Evolutionary conservation across 2,329 filamentous ascomycete species (phyloP).

Genomic region (Trichoderma lentiforme): DNA sequence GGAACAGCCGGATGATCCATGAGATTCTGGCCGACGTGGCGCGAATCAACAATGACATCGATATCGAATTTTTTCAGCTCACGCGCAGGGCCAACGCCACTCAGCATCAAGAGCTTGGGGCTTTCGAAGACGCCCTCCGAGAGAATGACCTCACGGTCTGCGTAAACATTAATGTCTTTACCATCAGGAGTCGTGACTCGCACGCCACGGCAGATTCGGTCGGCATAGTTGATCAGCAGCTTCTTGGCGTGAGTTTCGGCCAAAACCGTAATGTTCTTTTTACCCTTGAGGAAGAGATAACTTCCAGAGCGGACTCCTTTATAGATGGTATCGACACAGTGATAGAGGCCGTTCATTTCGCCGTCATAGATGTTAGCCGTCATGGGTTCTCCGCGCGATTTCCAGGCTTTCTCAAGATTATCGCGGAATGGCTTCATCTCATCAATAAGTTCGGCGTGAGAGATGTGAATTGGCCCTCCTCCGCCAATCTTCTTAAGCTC

Average conservation of each 20-base stretch:
- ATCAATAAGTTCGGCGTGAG: conserved; percentile 51
- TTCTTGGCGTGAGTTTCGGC: conserved; percentile 48
- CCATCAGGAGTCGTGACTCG: conserved; percentile 37
- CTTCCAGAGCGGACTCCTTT: conserved; percentile 51
- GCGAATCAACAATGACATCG: conserved; percentile 50
- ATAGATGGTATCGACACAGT: conserved; percentile 56
- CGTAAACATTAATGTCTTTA: conserved; percentile 43
- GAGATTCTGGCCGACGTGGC: conserved; percentile 62
- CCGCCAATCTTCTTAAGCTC: conserved; percentile 50
- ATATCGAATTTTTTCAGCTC: conserved; percentile 56
- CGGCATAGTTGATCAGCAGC: conserved; percentile 47
- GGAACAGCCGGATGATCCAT: conserved; percentile 58
- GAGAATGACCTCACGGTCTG: conserved; percentile 48
- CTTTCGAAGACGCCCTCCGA: conserved; percentile 57
- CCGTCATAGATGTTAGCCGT: conserved; percentile 56
- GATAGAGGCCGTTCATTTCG: conserved; percentile 50
- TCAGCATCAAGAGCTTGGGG: conserved; percentile 62
- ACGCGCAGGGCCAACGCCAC: conserved; percentile 54
- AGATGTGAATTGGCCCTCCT: conserved; percentile 51
- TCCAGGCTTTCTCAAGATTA: conserved; percentile 50
- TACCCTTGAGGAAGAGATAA: conserved; percentile 48
- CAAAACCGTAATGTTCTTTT: conserved; percentile 54
- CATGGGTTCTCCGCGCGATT: conserved; percentile 47
- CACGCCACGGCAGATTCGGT: conserved; percentile 44
- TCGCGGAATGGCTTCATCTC: conserved; percentile 52